Evolutionary conservation across 2,329 filamentous ascomycete species (phyloP).

Genomic region (Sporothrix pseudoabietina): DNA sequence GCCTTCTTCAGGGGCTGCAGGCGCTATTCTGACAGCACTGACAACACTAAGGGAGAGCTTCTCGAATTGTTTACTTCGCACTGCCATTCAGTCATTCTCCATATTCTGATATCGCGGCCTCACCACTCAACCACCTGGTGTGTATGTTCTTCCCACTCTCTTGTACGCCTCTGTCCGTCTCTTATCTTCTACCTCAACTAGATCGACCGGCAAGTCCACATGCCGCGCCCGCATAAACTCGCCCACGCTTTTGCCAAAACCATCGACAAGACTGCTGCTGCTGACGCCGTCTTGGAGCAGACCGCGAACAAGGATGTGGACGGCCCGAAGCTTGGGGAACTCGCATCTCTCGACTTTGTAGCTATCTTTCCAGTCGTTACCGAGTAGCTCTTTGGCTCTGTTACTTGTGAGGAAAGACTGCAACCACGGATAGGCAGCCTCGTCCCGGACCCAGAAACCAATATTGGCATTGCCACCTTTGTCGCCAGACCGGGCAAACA

Average conservation of each 20-base stretch:
- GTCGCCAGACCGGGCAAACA: constrained; percentile 42
- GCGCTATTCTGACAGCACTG: neutral
- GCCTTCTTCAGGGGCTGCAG: neutral
- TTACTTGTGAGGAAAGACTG: constrained; percentile 41
- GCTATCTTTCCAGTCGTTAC: constrained; percentile 46
- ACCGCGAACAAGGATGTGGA: constrained; percentile 46
- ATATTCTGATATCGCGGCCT: no score
- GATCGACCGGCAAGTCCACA: constrained; percentile 38
- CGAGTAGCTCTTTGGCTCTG: constrained; percentile 46
- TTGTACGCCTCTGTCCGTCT: neutral
- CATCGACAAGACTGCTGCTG: constrained; percentile 51
- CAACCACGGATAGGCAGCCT: constrained; percentile 28
- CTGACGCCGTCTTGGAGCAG: constrained; percentile 51
- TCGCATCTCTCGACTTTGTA: constrained; percentile 51
- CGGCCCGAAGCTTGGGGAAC: constrained; percentile 44
- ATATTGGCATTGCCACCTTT: constrained; percentile 36
- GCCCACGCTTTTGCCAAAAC: constrained; percentile 55
- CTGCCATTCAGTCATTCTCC: no score
- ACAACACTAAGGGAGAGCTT: neutral
- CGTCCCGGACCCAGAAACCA: constrained; percentile 22
- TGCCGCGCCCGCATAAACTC: constrained; percentile 49
- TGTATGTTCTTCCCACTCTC: neutral
- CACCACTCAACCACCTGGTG: neutral
- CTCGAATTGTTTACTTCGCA: neutral
- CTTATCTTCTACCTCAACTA: constrained; percentile 16